Conservation (phyloP, 208 protist genomes). For the Strigomonas culicis region DNA sequence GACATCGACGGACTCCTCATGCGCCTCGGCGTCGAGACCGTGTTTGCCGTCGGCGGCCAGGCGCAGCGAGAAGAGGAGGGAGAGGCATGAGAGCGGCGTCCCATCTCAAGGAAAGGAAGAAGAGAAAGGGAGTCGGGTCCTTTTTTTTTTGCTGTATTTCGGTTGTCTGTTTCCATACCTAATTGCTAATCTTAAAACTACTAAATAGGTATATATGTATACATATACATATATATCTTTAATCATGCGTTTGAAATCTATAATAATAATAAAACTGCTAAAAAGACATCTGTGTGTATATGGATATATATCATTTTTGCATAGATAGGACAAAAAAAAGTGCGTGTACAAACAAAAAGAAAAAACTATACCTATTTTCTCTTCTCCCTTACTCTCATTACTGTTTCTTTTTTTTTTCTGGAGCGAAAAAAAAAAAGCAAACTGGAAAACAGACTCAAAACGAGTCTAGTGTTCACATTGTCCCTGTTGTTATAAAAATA, state of each 20-base stretch:
- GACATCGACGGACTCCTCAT: constrained; percentile 78
- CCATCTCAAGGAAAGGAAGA: not conserved
- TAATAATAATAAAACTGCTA: constrained; percentile 9
- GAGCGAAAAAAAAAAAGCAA: no score
- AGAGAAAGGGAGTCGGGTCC: not conserved
- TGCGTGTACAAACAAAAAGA: no score
- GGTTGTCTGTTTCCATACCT: not conserved
- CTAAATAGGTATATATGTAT: constrained; percentile 3
- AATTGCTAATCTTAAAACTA: not conserved
- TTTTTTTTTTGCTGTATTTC: not conserved
- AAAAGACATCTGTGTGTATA: not conserved
- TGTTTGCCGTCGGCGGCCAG: not conserved
- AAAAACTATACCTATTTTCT: no score
- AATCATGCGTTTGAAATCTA: not conserved
- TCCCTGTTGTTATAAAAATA: no score
- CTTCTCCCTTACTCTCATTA: not conserved
- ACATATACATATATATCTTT: not conserved
- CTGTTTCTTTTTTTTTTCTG: no score
- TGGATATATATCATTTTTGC: not conserved
- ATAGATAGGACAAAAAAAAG: no score
- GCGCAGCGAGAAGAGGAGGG: constrained; percentile 1
- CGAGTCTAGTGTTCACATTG: no score
- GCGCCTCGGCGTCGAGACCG: constrained; percentile 42
- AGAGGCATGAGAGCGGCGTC: not conserved
- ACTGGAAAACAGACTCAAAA: no score